Base-by-base conservation (phyloP, 495 filamentous ascomycete species). In the Glonium stellatum region DNA sequence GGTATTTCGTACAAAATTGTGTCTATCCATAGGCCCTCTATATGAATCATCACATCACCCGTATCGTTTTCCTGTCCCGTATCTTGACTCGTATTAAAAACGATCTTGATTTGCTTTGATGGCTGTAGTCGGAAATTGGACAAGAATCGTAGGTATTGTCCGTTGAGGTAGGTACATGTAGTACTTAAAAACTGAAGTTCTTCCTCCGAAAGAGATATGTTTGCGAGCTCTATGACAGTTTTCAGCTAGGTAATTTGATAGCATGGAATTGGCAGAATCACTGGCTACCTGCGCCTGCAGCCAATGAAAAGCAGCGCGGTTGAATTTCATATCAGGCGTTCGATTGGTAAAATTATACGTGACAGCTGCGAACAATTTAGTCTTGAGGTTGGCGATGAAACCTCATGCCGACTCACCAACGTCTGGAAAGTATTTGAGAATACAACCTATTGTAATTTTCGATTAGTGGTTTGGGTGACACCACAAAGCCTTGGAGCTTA, bases 1-100 rank as follows among this genome's bases (percentile, higher is more conserved):
- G 93, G 95, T 59, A 97, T 96, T 75, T 98, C 93, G 72, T 98
- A 98, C 51, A 98, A 82, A 50, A 98, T 98, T 0, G 93, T 96
- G 52, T 97, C 92, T 8, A 90, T 80, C 93, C 93, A 98, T 54
- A 84, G 79, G 19, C 93, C 93, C 65, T 82, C 82, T 58, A 92
- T 81, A 22, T 82, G 70, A 57, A 97, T 83, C 62, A 84, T 75
- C 44, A 97, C 64, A 55, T 87, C 84, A 23, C 95, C 95, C 41
- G 84, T 60, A 53, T 92, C 87, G 0, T 79, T 75, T 54, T 88
- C 85, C 54, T 80, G 80, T 25, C 82, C 84, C 0, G 81, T 84
- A 62, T 89, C 85, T 8, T 83, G 68, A 1, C 77, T 70, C 0
- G 90, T 84, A 0, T 73, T 75, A 70, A 96, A 97, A 0, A 77